Evolutionary conservation across 2,329 filamentous ascomycete genomes (phyloP), one percentile per base, ranked within the genome.

Genomic region (Neopestalotiopsis clavispora): DNA sequence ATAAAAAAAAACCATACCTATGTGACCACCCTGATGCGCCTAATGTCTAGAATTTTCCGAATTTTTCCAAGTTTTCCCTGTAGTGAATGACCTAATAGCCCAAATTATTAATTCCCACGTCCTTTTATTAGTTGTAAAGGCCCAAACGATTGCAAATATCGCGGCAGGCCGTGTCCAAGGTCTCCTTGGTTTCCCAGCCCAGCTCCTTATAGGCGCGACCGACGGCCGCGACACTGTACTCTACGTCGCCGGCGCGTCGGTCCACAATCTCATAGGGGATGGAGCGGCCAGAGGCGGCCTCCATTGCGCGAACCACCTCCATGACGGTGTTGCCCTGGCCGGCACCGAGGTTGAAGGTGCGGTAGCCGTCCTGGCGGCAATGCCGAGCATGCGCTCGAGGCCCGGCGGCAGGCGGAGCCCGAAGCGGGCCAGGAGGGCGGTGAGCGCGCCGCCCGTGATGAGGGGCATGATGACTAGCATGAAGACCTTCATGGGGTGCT

Each of bases 401-500:
- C 84, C 81, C 4, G 85, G 84, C 0, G 95, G 95, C 72, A 97
- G 80, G 71, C 91, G 87, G 70, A 98, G 84, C 28, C 95, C 95
- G 79, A 98, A 92, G 77, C 91, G 90, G 49, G 89, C 88, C 60
- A 97, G 87, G 59, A 98, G 84, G 61, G 92, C 93, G 9, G 91
- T 91, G 73, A 98, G 82, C 34, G 93, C 92, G 40, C 95, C 95
- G 65, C 94, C 94, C 1, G 92, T 94, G 75, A 98, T 84, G 69
- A 98, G 86, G 10, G 95, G 95, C 87, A 98, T 90, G 75, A 98
- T 87, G 71, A 97, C 91, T 71, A 94, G 88, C 84, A 93, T 86
- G 84, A 98, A 93, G 62, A 97, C 93, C 82, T 97, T 97, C 77
- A 94, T 83, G 0, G 95, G 95, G 82, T 98, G 92, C 49, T 90